Evolutionary conservation across 345 rosid genomes (phyloP).

Genomic region (Lumnitzera racemosa): DNA sequence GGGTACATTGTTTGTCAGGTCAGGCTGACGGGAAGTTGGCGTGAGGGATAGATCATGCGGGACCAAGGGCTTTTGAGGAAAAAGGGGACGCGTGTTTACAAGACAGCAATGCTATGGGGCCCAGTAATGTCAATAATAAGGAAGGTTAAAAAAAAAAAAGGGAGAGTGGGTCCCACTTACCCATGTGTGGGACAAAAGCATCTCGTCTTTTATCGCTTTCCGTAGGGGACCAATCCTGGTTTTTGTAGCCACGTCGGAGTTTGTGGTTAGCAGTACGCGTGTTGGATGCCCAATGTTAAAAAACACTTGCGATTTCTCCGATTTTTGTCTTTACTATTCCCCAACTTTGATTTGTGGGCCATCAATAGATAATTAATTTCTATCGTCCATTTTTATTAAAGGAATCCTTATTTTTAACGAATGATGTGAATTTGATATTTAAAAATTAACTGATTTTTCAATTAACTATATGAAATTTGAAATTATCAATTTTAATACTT

Average conservation of each 20-base stretch:
- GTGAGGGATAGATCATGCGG: slow-evolving; percentile 14
- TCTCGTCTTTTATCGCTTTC: slow-evolving; percentile 5
- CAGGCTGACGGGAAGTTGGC: slow-evolving; percentile 15
- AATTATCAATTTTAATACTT: too few species aligned
- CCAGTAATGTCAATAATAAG: slow-evolving; percentile 1
- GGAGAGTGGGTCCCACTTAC: slow-evolving; percentile 4
- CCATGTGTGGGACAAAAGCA: slow-evolving; percentile 11
- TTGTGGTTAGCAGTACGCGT: slow-evolving; percentile 11
- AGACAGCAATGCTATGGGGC: slow-evolving; percentile 9
- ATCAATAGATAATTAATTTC: too few species aligned
- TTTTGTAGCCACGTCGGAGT: slow-evolving; percentile 13
- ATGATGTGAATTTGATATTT: too few species aligned
- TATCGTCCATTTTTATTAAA: too few species aligned
- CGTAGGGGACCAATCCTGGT: slow-evolving; percentile 12
- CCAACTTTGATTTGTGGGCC: too few species aligned
- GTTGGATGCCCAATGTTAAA: slow-evolving; percentile 16
- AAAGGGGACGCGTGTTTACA: slow-evolving; percentile 15
- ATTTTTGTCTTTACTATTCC: background rate
- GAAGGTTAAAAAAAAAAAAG: slow-evolving; percentile 2
- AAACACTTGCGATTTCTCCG: background rate
- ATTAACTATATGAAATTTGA: too few species aligned
- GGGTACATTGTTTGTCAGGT: too few species aligned
- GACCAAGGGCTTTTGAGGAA: background rate
- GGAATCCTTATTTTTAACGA: too few species aligned
- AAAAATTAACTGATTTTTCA: too few species aligned